Conservation (phyloP, 441 rosid genomes). For the Mallotus repandus region DNA sequence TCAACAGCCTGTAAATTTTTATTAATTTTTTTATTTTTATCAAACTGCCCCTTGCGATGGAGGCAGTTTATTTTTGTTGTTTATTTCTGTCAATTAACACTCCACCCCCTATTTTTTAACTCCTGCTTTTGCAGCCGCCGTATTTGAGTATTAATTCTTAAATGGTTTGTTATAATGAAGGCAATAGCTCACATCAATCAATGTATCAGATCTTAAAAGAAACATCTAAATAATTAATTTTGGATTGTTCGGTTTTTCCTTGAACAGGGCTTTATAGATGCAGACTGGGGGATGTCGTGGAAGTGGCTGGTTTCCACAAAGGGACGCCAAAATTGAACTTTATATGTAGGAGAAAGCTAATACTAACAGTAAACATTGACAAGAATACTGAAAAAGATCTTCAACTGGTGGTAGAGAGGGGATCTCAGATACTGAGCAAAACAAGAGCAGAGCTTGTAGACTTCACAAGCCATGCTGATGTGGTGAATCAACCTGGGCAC, state of each 20-base stretch:
- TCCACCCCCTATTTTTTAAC: too few relatives aligned
- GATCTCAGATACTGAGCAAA: constrained; percentile 47
- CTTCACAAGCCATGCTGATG: constrained; percentile 79
- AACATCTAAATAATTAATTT: too few relatives aligned
- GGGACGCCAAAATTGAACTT: constrained; percentile 81
- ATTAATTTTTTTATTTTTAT: too few relatives aligned
- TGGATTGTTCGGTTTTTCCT: neutral
- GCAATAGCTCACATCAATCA: neutral
- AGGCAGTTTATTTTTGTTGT: too few relatives aligned
- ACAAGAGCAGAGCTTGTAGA: constrained; percentile 65
- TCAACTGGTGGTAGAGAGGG: constrained; percentile 67
- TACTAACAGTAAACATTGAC: constrained; percentile 78
- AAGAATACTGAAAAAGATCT: constrained; percentile 91
- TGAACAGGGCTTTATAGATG: constrained; percentile 67
- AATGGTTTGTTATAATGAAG: neutral
- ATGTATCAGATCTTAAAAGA: neutral
- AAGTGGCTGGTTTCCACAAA: constrained; percentile 71
- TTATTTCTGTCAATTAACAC: too few relatives aligned
- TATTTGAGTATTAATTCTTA: too few relatives aligned
- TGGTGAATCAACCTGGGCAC: constrained; percentile 60
- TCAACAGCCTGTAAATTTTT: too few relatives aligned
- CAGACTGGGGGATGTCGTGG: constrained; percentile 82
- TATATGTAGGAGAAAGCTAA: constrained; percentile 76
- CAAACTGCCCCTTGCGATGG: too few relatives aligned
- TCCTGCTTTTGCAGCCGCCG: too few relatives aligned